phyloP scores from a whole-genome alignment of 2,329 filamentous ascomycete genomes.

The Fusarium albosuccineum region DNA sequence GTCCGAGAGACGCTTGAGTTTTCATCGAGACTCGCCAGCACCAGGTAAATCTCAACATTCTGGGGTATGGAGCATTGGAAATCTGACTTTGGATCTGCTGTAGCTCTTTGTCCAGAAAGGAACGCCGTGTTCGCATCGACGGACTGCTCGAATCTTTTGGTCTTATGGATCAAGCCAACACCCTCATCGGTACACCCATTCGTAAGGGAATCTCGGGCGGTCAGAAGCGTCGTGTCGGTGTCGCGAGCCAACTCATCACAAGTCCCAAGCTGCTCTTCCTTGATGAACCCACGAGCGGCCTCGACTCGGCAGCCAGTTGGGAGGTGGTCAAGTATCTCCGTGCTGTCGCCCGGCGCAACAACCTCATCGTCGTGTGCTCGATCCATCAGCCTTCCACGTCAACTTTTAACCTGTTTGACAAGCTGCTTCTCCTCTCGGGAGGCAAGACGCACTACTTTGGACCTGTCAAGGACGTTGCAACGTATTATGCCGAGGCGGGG shows the following conservation, averaged over 20 bases:
- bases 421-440: conserved; percentile 77
- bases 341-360: conserved; percentile 74
- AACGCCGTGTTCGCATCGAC: conserved; percentile 73
- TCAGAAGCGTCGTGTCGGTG: conserved; percentile 84
- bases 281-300: conserved; percentile 85
- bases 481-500: conserved; percentile 74
- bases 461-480: conserved; percentile 65
- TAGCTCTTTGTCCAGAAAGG: conserved; percentile 59
- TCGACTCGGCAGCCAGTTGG: conserved; percentile 81
- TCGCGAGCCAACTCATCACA: conserved; percentile 85
- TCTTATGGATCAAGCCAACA: conserved; percentile 75
- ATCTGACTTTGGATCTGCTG: not conserved
- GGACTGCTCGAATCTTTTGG: conserved; percentile 80
- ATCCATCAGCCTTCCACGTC: conserved; percentile 89
- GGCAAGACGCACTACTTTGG: conserved; percentile 83
- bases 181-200: conserved; percentile 84
- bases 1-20: conserved; percentile 85
- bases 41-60: conserved; percentile 57
- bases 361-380: conserved; percentile 82
- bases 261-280: conserved; percentile 84
- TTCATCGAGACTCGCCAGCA: conserved; percentile 75
- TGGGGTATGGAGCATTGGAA: not conserved
- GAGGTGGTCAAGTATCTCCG: conserved; percentile 83
- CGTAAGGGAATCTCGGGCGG: conserved; percentile 87
- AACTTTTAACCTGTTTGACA: conserved; percentile 85